phyloP scores from a whole-genome alignment of 2,329 filamentous ascomycete genomes.

The Aspergillus ochraceoroseus region DNA sequence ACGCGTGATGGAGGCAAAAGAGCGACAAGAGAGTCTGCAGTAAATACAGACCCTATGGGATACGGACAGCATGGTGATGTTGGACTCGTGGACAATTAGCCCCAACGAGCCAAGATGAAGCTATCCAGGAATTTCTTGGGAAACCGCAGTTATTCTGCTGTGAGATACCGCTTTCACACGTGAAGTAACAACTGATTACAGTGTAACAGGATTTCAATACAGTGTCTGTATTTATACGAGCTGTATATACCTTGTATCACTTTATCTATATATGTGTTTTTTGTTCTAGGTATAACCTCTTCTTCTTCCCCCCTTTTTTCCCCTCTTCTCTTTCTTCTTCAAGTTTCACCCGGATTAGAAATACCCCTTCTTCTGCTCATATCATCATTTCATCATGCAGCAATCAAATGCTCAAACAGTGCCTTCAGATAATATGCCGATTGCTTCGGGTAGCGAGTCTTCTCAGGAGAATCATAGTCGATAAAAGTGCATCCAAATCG shows the following conservation, averaged over 20 bases:
- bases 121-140: not conserved
- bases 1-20: not conserved
- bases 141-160: not conserved
- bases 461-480: constrained; percentile 69
- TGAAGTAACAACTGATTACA: not conserved
- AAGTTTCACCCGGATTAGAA: too few species aligned
- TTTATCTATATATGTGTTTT: too few species aligned
- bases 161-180: not conserved
- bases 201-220: not conserved
- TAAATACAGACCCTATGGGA: constrained; percentile 1
- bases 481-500: constrained; percentile 74
- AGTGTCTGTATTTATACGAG: not conserved
- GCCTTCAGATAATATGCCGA: constrained; percentile 65
- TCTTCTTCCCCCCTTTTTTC: too few species aligned
- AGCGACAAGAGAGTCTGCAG: not conserved
- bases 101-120: not conserved
- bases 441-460: constrained; percentile 67
- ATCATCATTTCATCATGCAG: constrained; percentile 2
- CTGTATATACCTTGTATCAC: not conserved
- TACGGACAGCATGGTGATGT: not conserved
- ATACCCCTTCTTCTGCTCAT: not conserved
- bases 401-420: constrained; percentile 62
- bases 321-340: too few species aligned
- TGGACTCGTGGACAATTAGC: not conserved
- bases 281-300: not conserved